Base-by-base conservation (phyloP, 805 yeast genomes). In the Wickerhamomyces hampshirensis region DNA sequence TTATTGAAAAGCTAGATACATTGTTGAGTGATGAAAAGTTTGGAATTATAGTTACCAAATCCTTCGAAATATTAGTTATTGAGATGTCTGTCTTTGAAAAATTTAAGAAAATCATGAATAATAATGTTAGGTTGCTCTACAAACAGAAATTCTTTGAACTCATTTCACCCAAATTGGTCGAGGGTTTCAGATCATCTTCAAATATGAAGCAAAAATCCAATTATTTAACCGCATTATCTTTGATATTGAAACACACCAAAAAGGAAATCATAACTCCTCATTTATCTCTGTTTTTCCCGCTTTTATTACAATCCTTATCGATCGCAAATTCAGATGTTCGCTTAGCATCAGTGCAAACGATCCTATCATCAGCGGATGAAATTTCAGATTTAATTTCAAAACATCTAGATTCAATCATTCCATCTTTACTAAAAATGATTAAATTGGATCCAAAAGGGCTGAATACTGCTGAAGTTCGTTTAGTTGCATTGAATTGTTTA, bases 71-170 rank as follows among this genome's bases (percentile, higher is more conserved):
- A 3, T 53, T 86, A 14, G 73, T 84, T 21, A 66, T 78, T n/a
- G 89, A 86, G 47, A 68, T 84, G 33, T 72, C 75, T 13, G 62
- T 82, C 5, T 74, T 83, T 37, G 62, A 68, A 31, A 77, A 74
- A 49, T 70, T 44, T 30, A 66, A 63, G 42, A 58, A 67, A 53
- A 46, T 56, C 51, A 26, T 68, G 43, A 77, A 77, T 43, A 68
- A 83, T 37, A 75, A 79, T 40, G 72, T 82, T 14, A 73, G 84
- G 40, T 58, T 73, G 30, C 66, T 93, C 17, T 86, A 83, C 68
- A 87, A 87, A 54, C 98, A 93, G 53, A 79, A 79, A 44, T 68
- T 85, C 18, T 86, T 87, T 54, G 75, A 76, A 40, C 60, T 67
- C 7, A 62, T 77, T 1, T 66, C 86, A 5, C 83, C 84, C 0